Base-by-base conservation (phyloP, 345 rosid genomes). In the Hibiscus mutabilis region DNA sequence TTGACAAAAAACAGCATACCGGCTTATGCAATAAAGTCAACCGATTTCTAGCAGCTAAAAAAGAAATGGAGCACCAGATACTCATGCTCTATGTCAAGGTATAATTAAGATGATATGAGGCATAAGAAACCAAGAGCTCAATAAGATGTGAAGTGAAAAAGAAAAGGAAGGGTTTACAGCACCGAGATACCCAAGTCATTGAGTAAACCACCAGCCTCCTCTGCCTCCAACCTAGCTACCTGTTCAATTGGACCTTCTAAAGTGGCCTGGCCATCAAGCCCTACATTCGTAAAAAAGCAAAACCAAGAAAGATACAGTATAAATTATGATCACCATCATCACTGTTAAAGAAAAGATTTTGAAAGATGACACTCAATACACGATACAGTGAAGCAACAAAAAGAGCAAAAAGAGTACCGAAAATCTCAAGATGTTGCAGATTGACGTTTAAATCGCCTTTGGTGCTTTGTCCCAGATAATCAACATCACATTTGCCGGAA, bases 371-470 rank as follows among this genome's bases (percentile, higher is more conserved):
- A 55, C 18, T 37, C 33, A 13, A 15, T 47, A 24, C 9, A 8
- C 16, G 2, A 40, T 40, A 40, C 44, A 40, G 1, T 40, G 12
- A 40, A 40, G 44, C 11, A 40, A 40, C 44, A 8, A 40, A 40
- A 40, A 40, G 12, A 10, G 0, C 4, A 10, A 37, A 35, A 37
- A 1, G 46, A 37, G 6, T 80, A 87, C 91, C 91, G 31, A 84
- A 80, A 74, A 87, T 75, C 66, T 84, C 81, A 53, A 88, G 91
- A 35, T 77, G 90, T 68, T 91, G 89, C 33, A 78, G 46, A 55
- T 89, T 89, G 76, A 91, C 86, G 83, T 90, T 91, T 84, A 94
- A 86, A 82, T 94, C 98, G 51, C 98, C 97, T 76, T 82, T 94
- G 53, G 98, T 91, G 79, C 96, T 91, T 85, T 91, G 82, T 24